Evolutionary conservation across 768 basidiomycete genomes (phyloP), one percentile per base, ranked within the genome.

Genomic region (Lactarius sanguifluus): DNA sequence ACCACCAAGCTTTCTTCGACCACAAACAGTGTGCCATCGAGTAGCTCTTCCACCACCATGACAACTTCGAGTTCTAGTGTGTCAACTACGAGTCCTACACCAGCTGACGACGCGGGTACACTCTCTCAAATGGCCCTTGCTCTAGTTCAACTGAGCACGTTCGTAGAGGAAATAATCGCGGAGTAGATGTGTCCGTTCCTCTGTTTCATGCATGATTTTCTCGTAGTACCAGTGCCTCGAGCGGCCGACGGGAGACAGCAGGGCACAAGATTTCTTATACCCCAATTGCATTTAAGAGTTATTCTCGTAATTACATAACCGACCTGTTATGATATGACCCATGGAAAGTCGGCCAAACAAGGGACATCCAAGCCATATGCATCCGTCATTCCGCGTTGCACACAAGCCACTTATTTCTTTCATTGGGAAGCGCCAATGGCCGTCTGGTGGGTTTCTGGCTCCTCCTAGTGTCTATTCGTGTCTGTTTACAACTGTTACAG

Each of bases 381-480:
- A 47, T 70, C 69, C 70, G 23, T 63, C 70, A 4, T 38, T 60
- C 52, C 64, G 70, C 32, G 52, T 32, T 36, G 62, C 66, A 5
- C 71, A 73, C 57, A 69, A 63, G 56, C 70, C 71, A 13, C 71
- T 73, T 57, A 74, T 76, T 62, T 67, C 69, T 54, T 73, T 74
- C 64, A 61, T 74, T 6, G 72, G 75, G 12, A 71, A 71, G 38
- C 65, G 74, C n/a, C 25, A 59, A 57, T 59, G 69, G 68, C 63
- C 70, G 20, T 23, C 66, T 10, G 66, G 66, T 67, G 32, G 2
- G 30, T 57, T 52, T 67, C 3, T 16, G 23, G 16, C n/a, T 9
- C 20, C 38, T 38, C 32, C 43, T 30, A 15, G 28, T 16, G 30
- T 45, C 23, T 40, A 6, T 50, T 32, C 7, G 9, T 36, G 15